A percentile compares a stretch with the other conserved stretches of the same genome.
These are phyloP conservation scores for Polygonum maritimum DNA, from an alignment of 148 eudicot species.

Conservation along the genomic window DNA sequence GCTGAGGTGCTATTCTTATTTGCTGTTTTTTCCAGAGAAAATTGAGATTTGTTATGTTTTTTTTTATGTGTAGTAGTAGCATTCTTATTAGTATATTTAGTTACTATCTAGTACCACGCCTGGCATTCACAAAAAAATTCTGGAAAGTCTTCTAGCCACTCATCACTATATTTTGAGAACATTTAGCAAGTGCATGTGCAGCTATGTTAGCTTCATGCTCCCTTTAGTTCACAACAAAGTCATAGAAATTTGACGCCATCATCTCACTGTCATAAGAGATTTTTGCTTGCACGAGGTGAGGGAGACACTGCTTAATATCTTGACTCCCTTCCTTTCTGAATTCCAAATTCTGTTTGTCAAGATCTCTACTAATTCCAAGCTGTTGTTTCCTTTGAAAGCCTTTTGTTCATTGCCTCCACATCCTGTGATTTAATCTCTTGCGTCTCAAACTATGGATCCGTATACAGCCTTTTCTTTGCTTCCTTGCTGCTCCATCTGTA, in stretches of 20 bases:
- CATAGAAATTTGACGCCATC: not conserved
- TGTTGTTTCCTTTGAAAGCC: not conserved
- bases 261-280: not conserved
- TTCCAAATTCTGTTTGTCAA: not conserved
- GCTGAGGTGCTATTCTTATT: constrained; percentile 15
- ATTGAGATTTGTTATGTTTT: not conserved
- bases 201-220: not conserved
- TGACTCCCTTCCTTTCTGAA: not conserved
- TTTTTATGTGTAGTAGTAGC: not conserved
- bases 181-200: not conserved
- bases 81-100: not conserved
- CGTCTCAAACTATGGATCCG: not conserved
- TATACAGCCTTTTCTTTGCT: not conserved
- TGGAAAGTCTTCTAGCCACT: not conserved
- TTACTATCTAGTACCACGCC: not conserved
- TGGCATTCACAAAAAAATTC: not conserved
- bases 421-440: not conserved
- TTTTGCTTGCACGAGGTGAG: not conserved
- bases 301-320: not conserved
- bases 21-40: not conserved
- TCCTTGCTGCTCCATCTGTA: not conserved
- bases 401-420: not conserved
- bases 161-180: not conserved
- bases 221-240: not conserved
- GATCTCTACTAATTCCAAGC: not conserved